Conservation (phyloP, 2,329 filamentous ascomycete genomes). For the Aureobasidium namibiae region DNA sequence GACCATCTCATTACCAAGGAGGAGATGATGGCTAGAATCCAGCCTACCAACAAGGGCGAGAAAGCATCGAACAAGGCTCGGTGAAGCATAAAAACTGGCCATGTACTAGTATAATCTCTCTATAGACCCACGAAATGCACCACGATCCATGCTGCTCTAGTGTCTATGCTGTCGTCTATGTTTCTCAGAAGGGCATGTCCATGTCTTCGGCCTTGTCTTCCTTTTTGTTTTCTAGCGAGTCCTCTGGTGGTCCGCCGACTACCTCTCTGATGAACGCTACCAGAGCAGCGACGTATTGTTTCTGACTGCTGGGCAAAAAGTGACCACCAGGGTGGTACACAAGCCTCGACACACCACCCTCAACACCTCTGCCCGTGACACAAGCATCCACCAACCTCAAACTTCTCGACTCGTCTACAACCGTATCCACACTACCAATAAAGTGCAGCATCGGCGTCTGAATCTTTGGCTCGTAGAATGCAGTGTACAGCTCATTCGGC, state of each 20-base stretch:
- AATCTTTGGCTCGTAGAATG: slow-evolving; percentile 68
- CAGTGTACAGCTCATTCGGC: slow-evolving; percentile 52
- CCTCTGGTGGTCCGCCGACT: slow-evolving; percentile 32
- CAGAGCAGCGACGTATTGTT: slow-evolving; percentile 70
- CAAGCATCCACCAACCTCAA: slow-evolving; percentile 59
- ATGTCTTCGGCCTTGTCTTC: slow-evolving; percentile 58
- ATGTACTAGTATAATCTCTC: slow-evolving; percentile 8
- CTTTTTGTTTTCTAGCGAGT: slow-evolving; percentile 26
- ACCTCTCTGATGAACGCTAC: slow-evolving; percentile 60
- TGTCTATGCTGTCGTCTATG: not conserved
- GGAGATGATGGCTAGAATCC: slow-evolving; percentile 99
- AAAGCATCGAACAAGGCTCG: slow-evolving; percentile 34
- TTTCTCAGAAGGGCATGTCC: slow-evolving; percentile 54
- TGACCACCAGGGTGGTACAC: slow-evolving; percentile 82
- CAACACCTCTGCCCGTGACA: slow-evolving; percentile 36
- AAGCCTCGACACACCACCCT: slow-evolving; percentile 33
- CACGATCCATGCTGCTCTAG: slow-evolving; percentile 7
- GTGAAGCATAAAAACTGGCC: slow-evolving; percentile 2
- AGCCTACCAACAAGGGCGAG: slow-evolving; percentile 50
- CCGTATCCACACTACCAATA: slow-evolving; percentile 74
- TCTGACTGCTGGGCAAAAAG: slow-evolving; percentile 70
- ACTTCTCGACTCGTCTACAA: slow-evolving; percentile 72
- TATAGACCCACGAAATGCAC: slow-evolving; percentile 12
- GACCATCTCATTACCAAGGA: slow-evolving; percentile 99
- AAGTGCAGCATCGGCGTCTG: slow-evolving; percentile 73